Percentiles rank a stretch among this genome's conserved stretches.
phyloP scores from a whole-genome alignment of 495 filamentous ascomycete genomes.

The Lasiosphaeria ovina region DNA sequence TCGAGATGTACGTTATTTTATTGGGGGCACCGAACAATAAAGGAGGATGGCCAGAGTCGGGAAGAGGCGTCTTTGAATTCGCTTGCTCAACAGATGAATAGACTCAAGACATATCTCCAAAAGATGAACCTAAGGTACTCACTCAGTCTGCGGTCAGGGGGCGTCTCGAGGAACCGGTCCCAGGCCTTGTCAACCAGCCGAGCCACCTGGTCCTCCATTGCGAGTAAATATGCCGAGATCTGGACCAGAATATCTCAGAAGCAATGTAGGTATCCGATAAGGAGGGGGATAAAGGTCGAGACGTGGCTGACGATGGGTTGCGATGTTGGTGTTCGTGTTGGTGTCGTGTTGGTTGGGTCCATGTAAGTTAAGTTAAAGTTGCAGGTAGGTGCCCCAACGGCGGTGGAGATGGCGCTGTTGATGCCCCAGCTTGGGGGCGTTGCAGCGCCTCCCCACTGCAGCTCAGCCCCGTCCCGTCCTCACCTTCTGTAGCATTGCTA shows the following conservation, averaged over 20 bases:
- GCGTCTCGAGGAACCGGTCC: constrained; percentile 47
- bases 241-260: background rate
- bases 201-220: constrained; percentile 70
- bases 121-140: constrained; percentile 19
- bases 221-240: background rate
- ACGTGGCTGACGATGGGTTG: too few relatives aligned
- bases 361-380: too few relatives aligned
- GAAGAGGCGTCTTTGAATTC: background rate
- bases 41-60: background rate
- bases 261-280: too few relatives aligned
- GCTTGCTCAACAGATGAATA: background rate
- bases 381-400: too few relatives aligned
- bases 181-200: constrained; percentile 70
- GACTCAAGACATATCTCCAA: background rate
- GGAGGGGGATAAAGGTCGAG: too few relatives aligned
- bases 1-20: background rate
- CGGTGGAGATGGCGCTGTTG: too few relatives aligned
- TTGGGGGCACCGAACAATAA: background rate
- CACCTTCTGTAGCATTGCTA: too few relatives aligned
- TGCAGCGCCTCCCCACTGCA: too few relatives aligned
- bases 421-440: too few relatives aligned
- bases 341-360: too few relatives aligned
- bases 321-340: too few relatives aligned
- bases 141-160: constrained; percentile 37
- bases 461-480: too few relatives aligned